Evolutionary conservation across 2,329 filamentous ascomycete species (phyloP), one percentile per base, ranked within the genome.

Genomic region (Phialocephala subalpina): DNA sequence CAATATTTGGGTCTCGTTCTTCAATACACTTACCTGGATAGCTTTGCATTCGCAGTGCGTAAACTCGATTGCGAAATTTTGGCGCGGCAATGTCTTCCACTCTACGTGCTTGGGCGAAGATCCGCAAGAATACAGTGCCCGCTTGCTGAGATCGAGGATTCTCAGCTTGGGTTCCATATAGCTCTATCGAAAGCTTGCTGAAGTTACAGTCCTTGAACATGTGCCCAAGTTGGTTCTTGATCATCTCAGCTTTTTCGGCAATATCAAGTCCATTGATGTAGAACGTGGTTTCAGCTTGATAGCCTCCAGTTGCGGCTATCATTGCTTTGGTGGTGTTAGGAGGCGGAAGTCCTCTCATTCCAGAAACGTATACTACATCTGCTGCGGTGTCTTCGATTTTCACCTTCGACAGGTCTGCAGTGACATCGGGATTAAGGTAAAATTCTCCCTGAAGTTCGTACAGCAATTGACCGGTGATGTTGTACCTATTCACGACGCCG

Each of bases 11-110:
- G 12, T 27, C n/a, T 42, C 25, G 11, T 12, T 12, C 8, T 29
- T 35, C 1, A 55, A 33, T 20, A 58, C 14, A 45, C 63, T n/a
- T 56, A 66, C 66, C 67, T 0, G 80, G 77, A 60, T 80, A 80
- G 35, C 78, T 79, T 69, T 81, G 79, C 76, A 81, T 81, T 2
- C 79, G 69, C 0, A 80, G 67, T 0, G 79, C 78, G 53, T 80
- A 80, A 0, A 80, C 77, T 0, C 77, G 78, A 0, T 77, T 72
- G 35, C 77, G 68, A 58, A 76, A 75, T 49, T 72, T 73, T 11
- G 65, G 25, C 6, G 66, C 71, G 0, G 60, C 60, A 2, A 73
- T 71, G 56, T 74, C 70, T 40, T 65, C 64, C 36, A 58, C 62
- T 20, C 38, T 58, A 22, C 58, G 33, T 35, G 72, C 70, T 60